Conservation (phyloP, 768 basidiomycete genomes). For the Lactifluus hygrophoroides region DNA sequence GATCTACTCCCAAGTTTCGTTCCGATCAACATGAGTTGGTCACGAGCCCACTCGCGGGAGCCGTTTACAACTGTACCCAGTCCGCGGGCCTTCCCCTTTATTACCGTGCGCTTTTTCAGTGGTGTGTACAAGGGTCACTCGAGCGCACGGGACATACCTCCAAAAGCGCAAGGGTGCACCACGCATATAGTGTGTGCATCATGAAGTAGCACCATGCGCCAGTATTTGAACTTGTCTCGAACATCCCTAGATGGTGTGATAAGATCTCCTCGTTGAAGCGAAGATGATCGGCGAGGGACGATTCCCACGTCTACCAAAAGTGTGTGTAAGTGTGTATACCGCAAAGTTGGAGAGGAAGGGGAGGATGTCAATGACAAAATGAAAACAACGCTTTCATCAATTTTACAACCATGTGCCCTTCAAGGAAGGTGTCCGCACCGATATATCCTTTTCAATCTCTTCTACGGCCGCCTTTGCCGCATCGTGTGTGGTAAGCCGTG, state of each 20-base stretch:
- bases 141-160: conserved; percentile 38
- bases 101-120: neutral
- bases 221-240: conserved; percentile 69
- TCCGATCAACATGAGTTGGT: conserved; percentile 34
- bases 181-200: conserved; percentile 68
- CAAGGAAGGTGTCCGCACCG: conserved; percentile 8
- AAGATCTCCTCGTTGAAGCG: conserved; percentile 64
- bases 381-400: neutral
- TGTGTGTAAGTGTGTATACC: neutral
- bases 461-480: conserved; percentile 4
- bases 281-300: conserved; percentile 61
- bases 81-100: neutral
- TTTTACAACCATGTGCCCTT: neutral
- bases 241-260: conserved; percentile 61
- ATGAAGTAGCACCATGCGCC: conserved; percentile 77
- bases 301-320: conserved; percentile 51
- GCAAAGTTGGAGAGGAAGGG: neutral
- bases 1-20: conserved; percentile 34
- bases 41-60: conserved; percentile 29
- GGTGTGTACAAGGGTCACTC: neutral
- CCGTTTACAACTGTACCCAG: conserved; percentile 6
- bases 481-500: neutral
- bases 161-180: conserved; percentile 53
- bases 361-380: neutral
- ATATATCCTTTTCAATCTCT: conserved; percentile 13